Conservation (phyloP, 768 basidiomycete genomes). For the Botryobasidium botryosum region DNA sequence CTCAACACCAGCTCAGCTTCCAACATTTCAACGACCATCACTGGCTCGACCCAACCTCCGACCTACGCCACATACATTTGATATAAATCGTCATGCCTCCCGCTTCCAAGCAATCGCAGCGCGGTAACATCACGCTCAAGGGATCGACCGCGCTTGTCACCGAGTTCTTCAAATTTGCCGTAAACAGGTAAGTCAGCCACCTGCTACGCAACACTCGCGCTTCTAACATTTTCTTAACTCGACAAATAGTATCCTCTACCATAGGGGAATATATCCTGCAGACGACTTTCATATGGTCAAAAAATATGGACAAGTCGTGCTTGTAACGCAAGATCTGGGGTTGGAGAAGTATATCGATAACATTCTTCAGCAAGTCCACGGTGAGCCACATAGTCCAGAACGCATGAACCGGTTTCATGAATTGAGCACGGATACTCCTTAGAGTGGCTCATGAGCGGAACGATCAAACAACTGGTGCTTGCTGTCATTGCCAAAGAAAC, state of each 20-base stretch:
- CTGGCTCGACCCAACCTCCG: no score
- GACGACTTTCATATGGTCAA: constrained; percentile 99
- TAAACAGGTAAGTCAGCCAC: constrained; percentile 60
- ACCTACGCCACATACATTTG: no score
- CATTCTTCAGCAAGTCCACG: constrained; percentile 81
- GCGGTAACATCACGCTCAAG: constrained; percentile 61
- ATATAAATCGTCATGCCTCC: no score
- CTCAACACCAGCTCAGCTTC: no score
- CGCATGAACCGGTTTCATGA: neutral
- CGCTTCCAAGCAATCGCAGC: constrained; percentile 8
- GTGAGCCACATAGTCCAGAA: constrained; percentile 29
- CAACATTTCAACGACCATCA: no score
- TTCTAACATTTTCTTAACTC: neutral
- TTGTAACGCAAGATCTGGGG: constrained; percentile 85
- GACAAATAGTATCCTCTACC: constrained; percentile 67
- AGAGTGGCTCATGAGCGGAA: constrained; percentile 92
- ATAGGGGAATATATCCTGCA: constrained; percentile 89
- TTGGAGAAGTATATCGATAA: constrained; percentile 91
- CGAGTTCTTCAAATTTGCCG: constrained; percentile 99
- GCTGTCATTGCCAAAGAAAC: constrained; percentile 95
- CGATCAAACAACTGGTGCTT: constrained; percentile 85
- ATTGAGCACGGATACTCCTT: neutral
- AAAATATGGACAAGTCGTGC: constrained; percentile 92
- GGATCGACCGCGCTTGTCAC: constrained; percentile 88
- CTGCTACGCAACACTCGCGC: neutral